Base-by-base conservation (phyloP, 768 basidiomycete genomes). In the Dioszegia hungarica region DNA sequence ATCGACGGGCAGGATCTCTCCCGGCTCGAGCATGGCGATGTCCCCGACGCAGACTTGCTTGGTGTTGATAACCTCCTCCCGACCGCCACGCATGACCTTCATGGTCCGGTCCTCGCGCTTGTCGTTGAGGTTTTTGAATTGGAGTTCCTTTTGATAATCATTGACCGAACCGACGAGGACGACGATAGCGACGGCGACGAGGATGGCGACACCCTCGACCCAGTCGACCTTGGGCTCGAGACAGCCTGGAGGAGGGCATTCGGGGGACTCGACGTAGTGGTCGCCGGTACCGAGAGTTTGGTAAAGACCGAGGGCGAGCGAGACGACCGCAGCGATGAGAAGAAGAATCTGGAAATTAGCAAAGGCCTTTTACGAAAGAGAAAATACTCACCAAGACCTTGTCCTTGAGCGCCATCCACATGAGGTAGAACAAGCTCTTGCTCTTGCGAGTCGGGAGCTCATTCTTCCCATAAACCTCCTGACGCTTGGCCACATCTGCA, bases 131-230 rank as follows among this genome's bases (percentile, higher is more conserved):
- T 80, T 81, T 67, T 86, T 85, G 80, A 99, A 99, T 77, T 98
- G 95, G 1, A 86, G 85, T 76, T 99, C 95, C 77, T 98, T 98
- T 77, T 97, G 92, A 87, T 89, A 99, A 77, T 99, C 95, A 69
- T 97, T 98, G 40, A 97, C 64, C 12, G 92, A 91, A 28, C 94
- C 94, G 55, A 99, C 94, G 39, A 90, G 67, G 56, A 78, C 80
- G 74, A 82, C 80, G 59, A 82, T 80, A 46, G 78, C 51, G 61
- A 82, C 79, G 27, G 81, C 81, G 59, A 79, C 70, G 39, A 79
- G 74, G 70, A 82, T 82, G 48, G 79, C 79, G 15, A 78, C 79
- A 59, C 80, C 94, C 79, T 98, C 94, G 0, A 99, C 92, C 94
- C 94, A 97, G 67, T 97, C 92, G 15, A 98, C 90, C 17, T 85